Percentiles rank a stretch among this genome's conserved stretches.
phyloP scores from a whole-genome alignment of 768 basidiomycete species.

The Russula olivacea region DNA sequence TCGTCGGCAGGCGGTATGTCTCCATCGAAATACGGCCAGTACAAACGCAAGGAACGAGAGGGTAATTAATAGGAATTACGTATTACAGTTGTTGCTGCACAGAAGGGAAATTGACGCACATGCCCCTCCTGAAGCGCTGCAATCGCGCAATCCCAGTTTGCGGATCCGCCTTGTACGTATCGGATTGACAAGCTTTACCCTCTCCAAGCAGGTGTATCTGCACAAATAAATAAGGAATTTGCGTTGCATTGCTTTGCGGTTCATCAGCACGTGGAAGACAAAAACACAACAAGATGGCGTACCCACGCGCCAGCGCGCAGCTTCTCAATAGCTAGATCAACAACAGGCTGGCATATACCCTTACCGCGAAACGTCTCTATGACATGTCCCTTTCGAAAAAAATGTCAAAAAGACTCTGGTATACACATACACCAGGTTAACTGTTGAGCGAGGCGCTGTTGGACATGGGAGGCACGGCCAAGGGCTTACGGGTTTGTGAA shows the following conservation, averaged over 20 bases:
- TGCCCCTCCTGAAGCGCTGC: no score
- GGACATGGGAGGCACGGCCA: background rate
- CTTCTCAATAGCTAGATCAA: no score
- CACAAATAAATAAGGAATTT: no score
- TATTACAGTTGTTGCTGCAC: no score
- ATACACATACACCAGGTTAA: no score
- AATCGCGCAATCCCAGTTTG: constrained; percentile 44
- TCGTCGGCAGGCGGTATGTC: constrained; percentile 52
- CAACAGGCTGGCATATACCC: constrained; percentile 69
- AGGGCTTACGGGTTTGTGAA: constrained; percentile 80
- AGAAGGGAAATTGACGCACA: background rate
- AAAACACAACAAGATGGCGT: constrained; percentile 28
- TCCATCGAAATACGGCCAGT: constrained; percentile 84
- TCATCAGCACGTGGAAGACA: background rate
- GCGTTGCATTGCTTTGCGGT: no score
- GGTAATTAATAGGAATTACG: background rate
- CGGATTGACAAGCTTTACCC: constrained; percentile 30
- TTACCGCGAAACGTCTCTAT: constrained; percentile 89
- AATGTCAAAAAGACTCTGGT: no score
- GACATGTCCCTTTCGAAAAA: constrained; percentile 27
- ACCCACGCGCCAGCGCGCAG: constrained; percentile 70
- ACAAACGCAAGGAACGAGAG: constrained; percentile 2
- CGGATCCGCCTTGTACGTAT: constrained; percentile 38
- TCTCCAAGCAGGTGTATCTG: no score
- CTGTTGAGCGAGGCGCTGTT: constrained; percentile 27